These are phyloP conservation scores for Cercophora newfieldiana DNA, from an alignment of 495 filamentous ascomycete species.

Conservation along the genomic window DNA sequence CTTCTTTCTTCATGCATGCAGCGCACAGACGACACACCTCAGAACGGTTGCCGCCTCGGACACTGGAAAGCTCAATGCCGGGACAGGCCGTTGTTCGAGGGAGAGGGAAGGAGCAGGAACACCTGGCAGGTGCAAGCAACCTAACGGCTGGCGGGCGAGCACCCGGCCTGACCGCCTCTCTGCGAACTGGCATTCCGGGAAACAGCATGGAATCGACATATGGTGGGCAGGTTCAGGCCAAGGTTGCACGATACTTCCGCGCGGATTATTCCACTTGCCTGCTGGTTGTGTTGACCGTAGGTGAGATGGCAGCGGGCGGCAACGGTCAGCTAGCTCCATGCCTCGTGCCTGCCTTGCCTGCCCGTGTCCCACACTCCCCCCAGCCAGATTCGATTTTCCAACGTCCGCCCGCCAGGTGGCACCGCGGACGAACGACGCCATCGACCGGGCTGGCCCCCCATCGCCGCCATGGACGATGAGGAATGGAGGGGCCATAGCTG, in stretches of 20 bases:
- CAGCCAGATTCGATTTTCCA: neutral
- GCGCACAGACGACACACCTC: slow-evolving; percentile 30
- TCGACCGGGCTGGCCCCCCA: neutral
- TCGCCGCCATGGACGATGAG: neutral
- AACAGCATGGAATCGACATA: neutral
- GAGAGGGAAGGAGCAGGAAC: slow-evolving; percentile 3
- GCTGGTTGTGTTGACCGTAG: neutral
- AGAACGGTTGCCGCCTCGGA: slow-evolving; percentile 26
- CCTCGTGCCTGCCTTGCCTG: neutral
- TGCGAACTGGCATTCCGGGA: slow-evolving; percentile 3
- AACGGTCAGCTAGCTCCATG: neutral
- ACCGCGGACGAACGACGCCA: neutral
- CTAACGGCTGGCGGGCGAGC: neutral
- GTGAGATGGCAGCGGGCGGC: neutral
- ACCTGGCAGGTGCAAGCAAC: neutral
- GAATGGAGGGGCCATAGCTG: neutral
- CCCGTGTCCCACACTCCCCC: too few species aligned
- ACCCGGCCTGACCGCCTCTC: slow-evolving; percentile 12
- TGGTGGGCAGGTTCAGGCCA: neutral
- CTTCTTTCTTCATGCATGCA: slow-evolving; percentile 34
- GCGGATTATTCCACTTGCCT: neutral
- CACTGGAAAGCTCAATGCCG: slow-evolving; percentile 32
- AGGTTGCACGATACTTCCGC: neutral
- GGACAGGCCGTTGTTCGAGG: slow-evolving; percentile 26
- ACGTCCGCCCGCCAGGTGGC: neutral